Evolutionary conservation across 208 protist genomes (phyloP), one percentile per base, ranked within the genome.

Genomic region (Leishmania lainsoni): DNA sequence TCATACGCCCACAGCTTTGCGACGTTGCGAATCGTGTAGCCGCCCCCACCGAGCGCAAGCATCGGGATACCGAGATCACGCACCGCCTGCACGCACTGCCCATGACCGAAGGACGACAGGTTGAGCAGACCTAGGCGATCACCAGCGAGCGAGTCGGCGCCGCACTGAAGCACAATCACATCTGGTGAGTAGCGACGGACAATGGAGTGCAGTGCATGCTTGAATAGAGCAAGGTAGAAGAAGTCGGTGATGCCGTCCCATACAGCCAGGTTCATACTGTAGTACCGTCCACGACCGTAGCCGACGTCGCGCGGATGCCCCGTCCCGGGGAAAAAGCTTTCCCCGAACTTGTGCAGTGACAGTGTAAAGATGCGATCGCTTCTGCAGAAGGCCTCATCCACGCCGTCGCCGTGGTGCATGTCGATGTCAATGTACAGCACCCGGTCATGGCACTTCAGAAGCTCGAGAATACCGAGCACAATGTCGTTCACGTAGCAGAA

Each of bases 401-500:
- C 99, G 69, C 99, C 99, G 87, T 99, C 99, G 69, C 99, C 99
- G 88, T 99, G 99, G 92, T 99, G 99, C 89, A 99, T 98, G 89
- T 99, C 99, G 79, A 99, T 99, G 89, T 99, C 99, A 65, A 99
- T 98, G 88, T 99, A 99, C 39, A 99, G 87, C 42, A 99, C 99
- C 75, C 99, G 93, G 74, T 96, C 86, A 75, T 96, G 90, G 76
- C 91, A 95, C 80, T 99, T 99, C 59, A 99, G 91, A n/a, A 99
- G 96, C 90, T 99, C 99, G 39, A 99, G 82, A 81, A 99, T 99
- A 14, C 90, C 98, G 39, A 99, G 89, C 5, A 99, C 99, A 83
- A 99, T 99, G 91, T 99, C 99, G 86, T 99, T 99, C 12, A 99
- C 94, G 87, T 99, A 99, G 94, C 99, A 99, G 90, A 99, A 99